Base-by-base conservation (phyloP, 2,329 filamentous ascomycete species). In the Verticillium dahliae region DNA sequence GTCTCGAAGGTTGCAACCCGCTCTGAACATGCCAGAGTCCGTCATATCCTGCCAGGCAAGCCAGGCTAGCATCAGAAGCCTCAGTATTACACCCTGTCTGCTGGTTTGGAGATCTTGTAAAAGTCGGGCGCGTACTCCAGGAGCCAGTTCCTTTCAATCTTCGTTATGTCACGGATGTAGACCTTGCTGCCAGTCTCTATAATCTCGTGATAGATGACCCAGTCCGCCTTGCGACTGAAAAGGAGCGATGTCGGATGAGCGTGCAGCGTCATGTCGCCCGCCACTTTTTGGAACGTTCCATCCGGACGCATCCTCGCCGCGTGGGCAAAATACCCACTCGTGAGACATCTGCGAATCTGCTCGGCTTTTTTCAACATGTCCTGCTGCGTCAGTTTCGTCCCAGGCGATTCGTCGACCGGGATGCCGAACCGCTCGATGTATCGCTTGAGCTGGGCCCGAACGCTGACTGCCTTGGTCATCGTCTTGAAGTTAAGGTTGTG, bases 191-290 rank as follows among this genome's bases (percentile, higher is more conserved):
- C 86, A 4, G 91, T 96, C 77, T 98, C 91, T 81, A 97, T 86
- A 41, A 97, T 86, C 76, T 97, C 94, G 69, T 96, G 90, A 71
- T 97, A 99, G 38, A 99, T 84, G 10, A 98, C 92, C 92, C 94
- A 98, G 66, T 97, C 92, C 11, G 92, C 92, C 78, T 96, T 97
- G 61, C 93, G 87, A 74, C 97, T 96, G 80, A 98, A 98, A 87
- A 98, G 92, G 67, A 98, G 77, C 45, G 90, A 96, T 70, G 87
- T 96, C 0, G 95, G 95, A 75, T 99, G 95, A 27, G 92, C 92
- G 78, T 96, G 85, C 60, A 98, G 79, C 4, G 87, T 84, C 58
- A 89, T 89, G 45, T 86, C 87, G 35, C 92, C 92, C 63, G 88
- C 88, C n/a, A 97, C 88, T 58, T 91, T 94, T 67, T 85, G 86